Conservation (phyloP, 805 yeast genomes). For the Cyberlindnera galapagoensis region DNA sequence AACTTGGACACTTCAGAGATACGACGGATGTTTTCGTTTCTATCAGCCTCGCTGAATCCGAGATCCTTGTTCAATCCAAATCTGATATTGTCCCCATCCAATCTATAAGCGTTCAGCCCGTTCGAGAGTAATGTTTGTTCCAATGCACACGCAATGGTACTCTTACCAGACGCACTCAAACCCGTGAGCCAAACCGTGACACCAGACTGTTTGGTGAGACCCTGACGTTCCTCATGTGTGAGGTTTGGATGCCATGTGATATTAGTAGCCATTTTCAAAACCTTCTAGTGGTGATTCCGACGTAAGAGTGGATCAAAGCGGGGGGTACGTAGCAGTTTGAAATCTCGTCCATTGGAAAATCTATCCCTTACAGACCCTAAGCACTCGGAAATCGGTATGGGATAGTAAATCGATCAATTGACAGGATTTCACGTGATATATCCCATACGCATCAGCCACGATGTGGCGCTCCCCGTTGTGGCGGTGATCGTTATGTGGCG, state of each 20-base stretch:
- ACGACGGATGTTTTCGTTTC: slow-evolving; percentile 93
- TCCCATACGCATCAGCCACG: background rate
- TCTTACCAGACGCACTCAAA: slow-evolving; percentile 86
- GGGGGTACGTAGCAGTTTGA: no score
- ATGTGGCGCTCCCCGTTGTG: no score
- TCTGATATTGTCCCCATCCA: slow-evolving; percentile 92
- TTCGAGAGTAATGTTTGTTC: slow-evolving; percentile 74
- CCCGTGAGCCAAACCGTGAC: slow-evolving; percentile 95
- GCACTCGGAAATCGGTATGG: no score
- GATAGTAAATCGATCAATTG: no score
- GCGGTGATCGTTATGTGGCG: no score
- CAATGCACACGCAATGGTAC: slow-evolving; percentile 87
- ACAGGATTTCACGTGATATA: slow-evolving; percentile 25
- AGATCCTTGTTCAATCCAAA: slow-evolving; percentile 93
- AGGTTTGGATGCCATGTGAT: slow-evolving; percentile 95
- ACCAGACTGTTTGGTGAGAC: slow-evolving; percentile 72
- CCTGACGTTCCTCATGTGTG: slow-evolving; percentile 73
- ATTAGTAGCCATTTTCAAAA: slow-evolving; percentile 87
- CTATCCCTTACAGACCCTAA: no score
- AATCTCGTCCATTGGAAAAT: no score
- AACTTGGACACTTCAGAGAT: slow-evolving; percentile 91
- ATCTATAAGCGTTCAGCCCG: slow-evolving; percentile 71
- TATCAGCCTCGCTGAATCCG: slow-evolving; percentile 86
- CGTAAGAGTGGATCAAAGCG: no score
- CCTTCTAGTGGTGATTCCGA: no score